phyloP scores from a whole-genome alignment of 257 asterid genomes.

The Nemophila menziesii region DNA sequence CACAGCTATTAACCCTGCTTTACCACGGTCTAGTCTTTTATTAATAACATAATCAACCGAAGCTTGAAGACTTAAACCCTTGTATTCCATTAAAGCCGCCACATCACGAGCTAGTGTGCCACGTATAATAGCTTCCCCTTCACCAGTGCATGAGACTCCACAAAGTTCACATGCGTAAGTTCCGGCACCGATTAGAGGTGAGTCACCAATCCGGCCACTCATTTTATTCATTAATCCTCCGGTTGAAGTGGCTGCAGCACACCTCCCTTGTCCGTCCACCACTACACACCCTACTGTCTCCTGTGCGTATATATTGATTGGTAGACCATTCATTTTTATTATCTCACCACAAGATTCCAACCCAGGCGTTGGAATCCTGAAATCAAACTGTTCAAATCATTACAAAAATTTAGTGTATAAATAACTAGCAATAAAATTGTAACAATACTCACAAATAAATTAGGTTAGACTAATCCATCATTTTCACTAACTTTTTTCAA shows the following conservation, averaged over 20 bases:
- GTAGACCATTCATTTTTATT: constrained; percentile 75
- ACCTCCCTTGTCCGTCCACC: constrained; percentile 66
- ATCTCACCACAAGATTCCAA: constrained; percentile 47
- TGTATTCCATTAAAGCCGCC: constrained; percentile 93
- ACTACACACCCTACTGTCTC: constrained; percentile 96
- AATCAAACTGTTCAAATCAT: constrained; percentile 52
- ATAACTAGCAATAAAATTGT: too few species aligned
- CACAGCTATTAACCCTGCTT: constrained; percentile 87
- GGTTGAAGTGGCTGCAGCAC: constrained; percentile 96
- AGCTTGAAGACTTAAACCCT: constrained; percentile 53
- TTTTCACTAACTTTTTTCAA: too few species aligned
- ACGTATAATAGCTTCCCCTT: constrained; percentile 93
- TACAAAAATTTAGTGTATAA: too few species aligned
- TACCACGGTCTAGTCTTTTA: constrained; percentile 52
- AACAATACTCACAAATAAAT: too few species aligned
- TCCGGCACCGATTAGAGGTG: constrained; percentile 88
- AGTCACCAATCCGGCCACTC: constrained; percentile 83
- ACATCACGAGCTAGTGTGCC: constrained; percentile 92
- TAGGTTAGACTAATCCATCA: too few species aligned
- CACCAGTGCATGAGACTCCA: constrained; percentile 93
- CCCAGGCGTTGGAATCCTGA: constrained; percentile 36
- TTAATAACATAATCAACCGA: constrained; percentile 72
- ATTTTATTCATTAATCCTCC: constrained; percentile 94
- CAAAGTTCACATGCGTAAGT: constrained; percentile 71
- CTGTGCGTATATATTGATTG: constrained; percentile 69